Conservation (phyloP, 2,329 filamentous ascomycete genomes). For the Lecanicillium sp. region DNA sequence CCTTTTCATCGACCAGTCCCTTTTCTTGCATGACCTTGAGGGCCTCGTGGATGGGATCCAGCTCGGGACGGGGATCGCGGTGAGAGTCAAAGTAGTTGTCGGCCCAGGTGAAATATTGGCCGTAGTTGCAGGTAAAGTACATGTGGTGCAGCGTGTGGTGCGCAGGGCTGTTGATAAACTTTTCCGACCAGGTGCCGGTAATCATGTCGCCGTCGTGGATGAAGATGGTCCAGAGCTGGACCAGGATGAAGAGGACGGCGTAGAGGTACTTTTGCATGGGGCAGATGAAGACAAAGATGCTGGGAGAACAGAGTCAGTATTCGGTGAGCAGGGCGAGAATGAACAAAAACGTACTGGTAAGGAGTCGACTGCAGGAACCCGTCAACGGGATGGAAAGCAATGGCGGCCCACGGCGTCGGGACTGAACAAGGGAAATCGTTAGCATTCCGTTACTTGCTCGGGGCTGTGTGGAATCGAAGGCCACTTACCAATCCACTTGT, state of each 20-base stretch:
- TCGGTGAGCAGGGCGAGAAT: too few relatives aligned
- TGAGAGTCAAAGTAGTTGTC: constrained; percentile 36
- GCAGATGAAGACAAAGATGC: constrained; percentile 34
- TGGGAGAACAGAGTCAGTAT: constrained; percentile 11
- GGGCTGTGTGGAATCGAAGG: neutral
- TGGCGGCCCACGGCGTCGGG: constrained; percentile 36
- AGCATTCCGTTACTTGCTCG: neutral
- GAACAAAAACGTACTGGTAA: constrained; percentile 28
- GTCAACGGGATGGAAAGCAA: constrained; percentile 39
- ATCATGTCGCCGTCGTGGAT: constrained; percentile 43
- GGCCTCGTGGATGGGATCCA: constrained; percentile 36
- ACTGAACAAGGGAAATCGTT: constrained; percentile 18
- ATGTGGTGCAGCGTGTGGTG: constrained; percentile 41
- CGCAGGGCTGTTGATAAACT: constrained; percentile 38
- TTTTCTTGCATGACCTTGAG: constrained; percentile 34
- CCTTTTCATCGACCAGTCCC: constrained; percentile 34
- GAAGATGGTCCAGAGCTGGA: constrained; percentile 40
- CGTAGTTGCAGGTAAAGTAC: constrained; percentile 42
- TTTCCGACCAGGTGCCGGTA: constrained; percentile 35
- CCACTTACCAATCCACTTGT: constrained; percentile 39
- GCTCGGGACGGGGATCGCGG: constrained; percentile 30
- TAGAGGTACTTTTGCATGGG: constrained; percentile 38
- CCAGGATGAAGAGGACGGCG: constrained; percentile 32
- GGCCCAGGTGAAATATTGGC: constrained; percentile 40
- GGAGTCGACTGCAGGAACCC: constrained; percentile 37